Base-by-base conservation (phyloP, 1,139 yeast genomes). In the Candida sanyaensis region DNA sequence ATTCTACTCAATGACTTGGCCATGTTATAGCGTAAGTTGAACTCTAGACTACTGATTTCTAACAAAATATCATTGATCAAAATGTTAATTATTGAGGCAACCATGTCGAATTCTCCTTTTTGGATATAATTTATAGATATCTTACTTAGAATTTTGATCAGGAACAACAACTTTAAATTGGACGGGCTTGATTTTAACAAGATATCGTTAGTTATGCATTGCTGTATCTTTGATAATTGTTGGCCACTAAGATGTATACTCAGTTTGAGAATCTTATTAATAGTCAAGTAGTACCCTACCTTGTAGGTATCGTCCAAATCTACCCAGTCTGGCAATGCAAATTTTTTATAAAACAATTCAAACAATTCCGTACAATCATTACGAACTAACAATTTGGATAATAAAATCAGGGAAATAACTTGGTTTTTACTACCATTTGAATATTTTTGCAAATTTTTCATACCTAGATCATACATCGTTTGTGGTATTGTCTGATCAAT, bases 201-300 rank as follows among this genome's bases (percentile, higher is more conserved):
- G 5, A 53, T 28, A 34, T 45, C 46, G 9, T 41, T 45, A 5
- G 42, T 42, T 17, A 61, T 52, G 29, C 59, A 47, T 44, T 57
- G 55, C 42, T 64, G 60, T 7, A 66, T 55, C 5, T 48, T 36
- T 1, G 50, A 47, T 9, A 56, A 40, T 29, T 56, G 55, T 2
- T 50, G 42, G 1, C 43, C 38, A 2, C 48, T 48, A 8, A 47
- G 41, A 0, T 62, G 26, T 6, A 32, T 34, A 17, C 53, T 47
- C 38, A 63, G 54, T 50, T 75, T 75, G 41, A 75, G 54, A 9
- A 73, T 52, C 46, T 71, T 71, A 50, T 74, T 73, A 11, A 75
- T 54, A 1, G 72, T 66, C 57, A 74, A 64, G 37, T 73, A 55
- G 50, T 72, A 71, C 1, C 79, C 75, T 45, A 73, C 59, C 47